A percentile compares a stretch with the other conserved stretches of the same genome.
phyloP scores from a whole-genome alignment of 352 stramenopile genomes.

The Blastocystis sp. region DNA sequence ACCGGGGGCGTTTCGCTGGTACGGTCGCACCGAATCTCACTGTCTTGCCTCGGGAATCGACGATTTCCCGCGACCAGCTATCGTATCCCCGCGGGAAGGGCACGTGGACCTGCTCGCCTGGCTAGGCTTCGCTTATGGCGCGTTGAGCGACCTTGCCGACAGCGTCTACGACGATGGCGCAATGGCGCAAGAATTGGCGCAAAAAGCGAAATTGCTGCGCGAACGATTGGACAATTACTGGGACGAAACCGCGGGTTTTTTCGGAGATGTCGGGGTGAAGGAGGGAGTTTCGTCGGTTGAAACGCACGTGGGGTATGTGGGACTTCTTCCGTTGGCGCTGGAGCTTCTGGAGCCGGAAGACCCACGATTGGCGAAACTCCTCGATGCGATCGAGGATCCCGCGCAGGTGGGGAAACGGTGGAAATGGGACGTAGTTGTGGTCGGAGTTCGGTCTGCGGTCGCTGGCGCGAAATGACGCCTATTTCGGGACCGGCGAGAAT shows the following conservation, averaged over 20 bases:
- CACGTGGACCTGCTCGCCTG: constrained; percentile 79
- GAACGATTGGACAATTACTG: constrained; percentile 57
- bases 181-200: background rate
- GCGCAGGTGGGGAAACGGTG: constrained; percentile 66
- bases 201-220: background rate
- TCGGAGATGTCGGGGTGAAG: constrained; percentile 52
- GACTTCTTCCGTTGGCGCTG: constrained; percentile 70
- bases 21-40: background rate
- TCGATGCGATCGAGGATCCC: constrained; percentile 66
- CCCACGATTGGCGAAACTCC: constrained; percentile 65
- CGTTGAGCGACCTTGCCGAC: constrained; percentile 6
- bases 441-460: constrained; percentile 68
- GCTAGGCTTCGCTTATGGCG: constrained; percentile 67
- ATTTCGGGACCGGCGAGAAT: constrained; percentile 75
- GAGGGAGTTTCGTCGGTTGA: constrained; percentile 48
- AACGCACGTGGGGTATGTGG: constrained; percentile 75
- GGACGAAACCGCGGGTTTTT: constrained; percentile 58
- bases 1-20: background rate
- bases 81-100: constrained; percentile 68
- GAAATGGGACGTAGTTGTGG: constrained; percentile 59
- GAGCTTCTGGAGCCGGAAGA: constrained; percentile 68
- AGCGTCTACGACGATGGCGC: background rate
- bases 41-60: constrained; percentile 71
- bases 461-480: constrained; percentile 70
- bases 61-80: constrained; percentile 76